Evolutionary conservation across 2,329 filamentous ascomycete genomes (phyloP).

Genomic region (Penicillium polonicum): DNA sequence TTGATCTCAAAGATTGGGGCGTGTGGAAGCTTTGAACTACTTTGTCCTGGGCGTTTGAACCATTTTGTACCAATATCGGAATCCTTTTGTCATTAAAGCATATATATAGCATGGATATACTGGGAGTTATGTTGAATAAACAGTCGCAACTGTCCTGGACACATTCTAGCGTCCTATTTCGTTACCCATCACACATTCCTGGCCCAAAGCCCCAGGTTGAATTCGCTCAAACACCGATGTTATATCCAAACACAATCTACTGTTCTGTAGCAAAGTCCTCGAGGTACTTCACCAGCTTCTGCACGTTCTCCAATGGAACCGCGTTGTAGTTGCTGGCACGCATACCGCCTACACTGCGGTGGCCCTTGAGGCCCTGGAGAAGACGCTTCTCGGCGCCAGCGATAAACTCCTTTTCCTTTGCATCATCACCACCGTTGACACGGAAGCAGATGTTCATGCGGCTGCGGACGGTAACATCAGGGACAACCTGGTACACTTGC

Average conservation of each 20-base stretch:
- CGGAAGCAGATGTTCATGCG: constrained; percentile 97
- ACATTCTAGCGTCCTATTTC: constrained; percentile 11
- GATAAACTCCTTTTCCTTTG: constrained; percentile 77
- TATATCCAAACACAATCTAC: constrained; percentile 12
- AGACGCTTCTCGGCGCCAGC: constrained; percentile 66
- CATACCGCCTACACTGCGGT: constrained; percentile 82
- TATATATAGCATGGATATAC: constrained; percentile 10
- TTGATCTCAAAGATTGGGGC: constrained; percentile 59
- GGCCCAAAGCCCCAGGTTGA: constrained; percentile 16
- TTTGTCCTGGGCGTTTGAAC: background rate
- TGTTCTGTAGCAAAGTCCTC: constrained; percentile 53
- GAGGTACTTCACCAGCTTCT: constrained; percentile 44
- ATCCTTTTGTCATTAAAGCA: constrained; percentile 8
- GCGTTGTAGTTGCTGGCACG: constrained; percentile 88
- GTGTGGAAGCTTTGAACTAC: constrained; percentile 57
- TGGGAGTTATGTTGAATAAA: constrained; percentile 25
- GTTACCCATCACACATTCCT: constrained; percentile 14
- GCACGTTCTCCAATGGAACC: constrained; percentile 55
- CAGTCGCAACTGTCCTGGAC: constrained; percentile 16
- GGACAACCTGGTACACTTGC: constrained; percentile 73
- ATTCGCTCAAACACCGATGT: constrained; percentile 13
- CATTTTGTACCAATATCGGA: constrained; percentile 17
- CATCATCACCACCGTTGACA: constrained; percentile 63
- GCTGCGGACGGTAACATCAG: constrained; percentile 71
- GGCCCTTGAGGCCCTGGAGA: constrained; percentile 81